Conservation (phyloP, 2,329 filamentous ascomycete species). For the Colletotrichum trifolii region DNA sequence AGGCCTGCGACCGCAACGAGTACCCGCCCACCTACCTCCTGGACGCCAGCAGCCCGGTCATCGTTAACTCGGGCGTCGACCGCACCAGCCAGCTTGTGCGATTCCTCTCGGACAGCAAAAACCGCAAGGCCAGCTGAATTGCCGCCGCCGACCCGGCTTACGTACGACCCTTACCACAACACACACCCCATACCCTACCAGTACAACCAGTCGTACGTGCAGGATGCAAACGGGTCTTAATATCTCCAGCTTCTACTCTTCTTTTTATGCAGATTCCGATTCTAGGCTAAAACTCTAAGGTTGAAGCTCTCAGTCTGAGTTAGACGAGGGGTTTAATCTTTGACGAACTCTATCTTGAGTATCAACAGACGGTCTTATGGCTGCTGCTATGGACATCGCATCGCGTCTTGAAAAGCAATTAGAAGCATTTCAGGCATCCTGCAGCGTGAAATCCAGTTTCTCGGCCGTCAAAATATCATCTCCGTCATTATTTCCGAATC, state of each 20-base stretch:
- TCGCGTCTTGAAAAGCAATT: no score
- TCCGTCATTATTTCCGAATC: no score
- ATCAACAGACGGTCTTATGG: no score
- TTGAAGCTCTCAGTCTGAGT: no score
- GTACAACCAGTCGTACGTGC: slow-evolving; percentile 11
- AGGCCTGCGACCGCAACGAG: slow-evolving; percentile 33
- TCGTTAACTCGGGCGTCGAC: slow-evolving; percentile 14
- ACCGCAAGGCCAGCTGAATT: slow-evolving; percentile 25
- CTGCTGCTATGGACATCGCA: no score
- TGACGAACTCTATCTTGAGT: no score
- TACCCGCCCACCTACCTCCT: slow-evolving; percentile 29
- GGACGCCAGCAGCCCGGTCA: slow-evolving; percentile 42
- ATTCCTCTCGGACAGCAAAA: slow-evolving; percentile 23
- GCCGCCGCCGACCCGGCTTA: slow-evolving; percentile 38
- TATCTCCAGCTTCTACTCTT: background rate
- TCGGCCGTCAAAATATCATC: no score
- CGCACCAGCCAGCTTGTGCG: slow-evolving; percentile 31
- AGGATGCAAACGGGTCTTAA: slow-evolving; percentile 9
- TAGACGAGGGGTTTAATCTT: no score
- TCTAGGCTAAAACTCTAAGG: no score
- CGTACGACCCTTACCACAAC: slow-evolving; percentile 38
- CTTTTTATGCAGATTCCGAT: no score
- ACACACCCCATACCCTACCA: slow-evolving; percentile 11
- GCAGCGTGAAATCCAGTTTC: no score
- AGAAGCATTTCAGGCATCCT: no score